Evolutionary conservation across 495 filamentous ascomycete species (phyloP).

Genomic region (Tetracladium marchalianum): DNA sequence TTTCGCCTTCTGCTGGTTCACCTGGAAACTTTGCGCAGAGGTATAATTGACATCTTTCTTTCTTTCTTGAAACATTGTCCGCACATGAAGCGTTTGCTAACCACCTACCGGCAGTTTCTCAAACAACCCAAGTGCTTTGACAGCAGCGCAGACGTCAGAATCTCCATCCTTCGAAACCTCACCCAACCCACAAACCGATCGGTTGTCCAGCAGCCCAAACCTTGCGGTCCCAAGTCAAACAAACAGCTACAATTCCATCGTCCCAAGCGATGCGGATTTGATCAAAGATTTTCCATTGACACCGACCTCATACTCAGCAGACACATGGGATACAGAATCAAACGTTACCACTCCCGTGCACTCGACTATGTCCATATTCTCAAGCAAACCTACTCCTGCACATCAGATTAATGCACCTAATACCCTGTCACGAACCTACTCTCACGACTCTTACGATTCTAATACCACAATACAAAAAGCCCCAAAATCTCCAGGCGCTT

Average conservation of each 20-base stretch:
- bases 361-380: constrained; percentile 26
- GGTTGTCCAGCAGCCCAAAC: constrained; percentile 7
- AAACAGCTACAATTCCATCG: background rate
- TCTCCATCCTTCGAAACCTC: constrained; percentile 4
- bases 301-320: constrained; percentile 11
- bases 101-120: constrained; percentile 8
- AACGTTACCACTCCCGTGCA: constrained; percentile 10
- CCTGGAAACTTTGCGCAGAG: constrained; percentile 2
- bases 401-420: constrained; percentile 31
- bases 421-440: constrained; percentile 16
- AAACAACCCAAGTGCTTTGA: constrained; percentile 13
- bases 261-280: constrained; percentile 15
- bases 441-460: constrained; percentile 19
- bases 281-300: constrained; percentile 10
- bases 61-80: constrained; percentile 6
- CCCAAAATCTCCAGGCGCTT: constrained; percentile 39
- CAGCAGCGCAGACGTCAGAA: background rate
- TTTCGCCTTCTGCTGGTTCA: constrained; percentile 1
- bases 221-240: constrained; percentile 12
- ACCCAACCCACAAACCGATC: constrained; percentile 3
- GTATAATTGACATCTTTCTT: constrained; percentile 3
- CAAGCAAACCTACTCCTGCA: constrained; percentile 35
- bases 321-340: constrained; percentile 17
- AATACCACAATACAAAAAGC: constrained; percentile 37
- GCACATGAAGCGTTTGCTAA: constrained; percentile 11